Conservation (phyloP, 2,329 filamentous ascomycete species). For the Phoma sp. region DNA sequence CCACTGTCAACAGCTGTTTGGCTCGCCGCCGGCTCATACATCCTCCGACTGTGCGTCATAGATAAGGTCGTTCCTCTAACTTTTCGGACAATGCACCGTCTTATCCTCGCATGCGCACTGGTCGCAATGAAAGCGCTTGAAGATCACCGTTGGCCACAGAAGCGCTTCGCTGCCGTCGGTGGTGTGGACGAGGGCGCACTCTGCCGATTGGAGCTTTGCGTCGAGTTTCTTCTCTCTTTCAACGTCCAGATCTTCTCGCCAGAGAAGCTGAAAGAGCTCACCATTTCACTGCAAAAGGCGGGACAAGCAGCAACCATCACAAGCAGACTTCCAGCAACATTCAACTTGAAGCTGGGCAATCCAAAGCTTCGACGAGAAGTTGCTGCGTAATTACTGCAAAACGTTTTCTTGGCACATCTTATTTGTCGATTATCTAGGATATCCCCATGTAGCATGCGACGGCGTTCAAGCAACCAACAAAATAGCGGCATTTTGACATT, state of each 20-base stretch:
- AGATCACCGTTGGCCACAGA: constrained; percentile 86
- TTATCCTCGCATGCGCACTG: constrained; percentile 82
- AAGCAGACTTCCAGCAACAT: constrained; percentile 42
- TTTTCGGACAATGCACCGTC: constrained; percentile 81
- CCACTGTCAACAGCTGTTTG: constrained; percentile 95
- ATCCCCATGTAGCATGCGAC: constrained; percentile 35
- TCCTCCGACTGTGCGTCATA: constrained; percentile 78
- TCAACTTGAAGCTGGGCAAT: constrained; percentile 40
- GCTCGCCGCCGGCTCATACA: constrained; percentile 86
- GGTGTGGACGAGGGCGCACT: constrained; percentile 85
- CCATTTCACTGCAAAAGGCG: constrained; percentile 48
- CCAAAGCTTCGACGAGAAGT: constrained; percentile 36
- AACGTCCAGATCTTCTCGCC: constrained; percentile 49
- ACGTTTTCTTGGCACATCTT: constrained; percentile 14
- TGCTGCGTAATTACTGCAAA: constrained; percentile 15
- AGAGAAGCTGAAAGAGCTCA: constrained; percentile 45
- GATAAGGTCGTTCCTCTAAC: constrained; percentile 81
- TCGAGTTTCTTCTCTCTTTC: constrained; percentile 56
- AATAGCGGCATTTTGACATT: constrained; percentile 18
- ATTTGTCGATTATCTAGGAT: constrained; percentile 27
- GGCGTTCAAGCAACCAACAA: constrained; percentile 32
- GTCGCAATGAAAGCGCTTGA: constrained; percentile 96
- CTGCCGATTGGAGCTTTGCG: constrained; percentile 81
- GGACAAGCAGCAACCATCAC: constrained; percentile 47
- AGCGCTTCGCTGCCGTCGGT: constrained; percentile 83